A percentile compares a stretch with the other conserved stretches of the same genome.
Conservation (phyloP, 148 eudicot genomes). For the Oxyria digyna region DNA sequence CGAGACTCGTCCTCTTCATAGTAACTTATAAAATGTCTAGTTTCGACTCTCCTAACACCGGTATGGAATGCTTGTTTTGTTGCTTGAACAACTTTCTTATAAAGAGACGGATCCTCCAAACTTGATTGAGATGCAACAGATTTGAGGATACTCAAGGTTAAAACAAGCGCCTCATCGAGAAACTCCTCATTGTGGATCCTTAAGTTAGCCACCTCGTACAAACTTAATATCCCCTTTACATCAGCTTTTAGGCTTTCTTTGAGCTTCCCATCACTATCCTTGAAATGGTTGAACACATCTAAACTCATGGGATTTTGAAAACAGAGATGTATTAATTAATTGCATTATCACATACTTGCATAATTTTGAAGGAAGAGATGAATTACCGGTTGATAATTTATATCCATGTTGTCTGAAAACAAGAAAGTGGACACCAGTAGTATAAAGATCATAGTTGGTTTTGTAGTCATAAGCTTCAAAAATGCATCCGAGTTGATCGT, state of each 20-base stretch:
- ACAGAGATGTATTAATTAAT: no score
- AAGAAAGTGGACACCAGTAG: conserved; percentile 21
- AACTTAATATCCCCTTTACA: background rate
- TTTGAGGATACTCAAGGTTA: background rate
- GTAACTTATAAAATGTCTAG: conserved; percentile 14
- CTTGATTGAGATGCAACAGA: background rate
- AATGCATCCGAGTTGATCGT: conserved; percentile 1
- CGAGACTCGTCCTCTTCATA: conserved; percentile 18
- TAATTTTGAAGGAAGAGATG: no score
- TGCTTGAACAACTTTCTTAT: background rate
- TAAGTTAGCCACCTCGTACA: background rate
- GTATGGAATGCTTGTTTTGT: background rate
- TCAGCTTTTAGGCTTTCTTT: conserved; percentile 10
- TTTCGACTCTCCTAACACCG: conserved; percentile 16
- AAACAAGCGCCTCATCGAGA: background rate
- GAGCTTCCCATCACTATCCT: conserved; percentile 8
- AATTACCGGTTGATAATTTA: conserved; percentile 22
- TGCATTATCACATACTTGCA: no score
- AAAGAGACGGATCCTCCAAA: background rate
- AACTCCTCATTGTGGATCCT: background rate
- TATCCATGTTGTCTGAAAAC: conserved; percentile 31
- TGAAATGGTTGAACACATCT: conserved; percentile 22
- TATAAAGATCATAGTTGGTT: conserved; percentile 15
- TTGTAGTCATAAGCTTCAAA: conserved; percentile 7
- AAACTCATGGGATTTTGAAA: background rate